Percentiles rank a stretch among this genome's conserved stretches.
These are phyloP conservation scores for Zygotorulaspora florentina DNA, from an alignment of 805 yeast genomes.

Conservation along the genomic window DNA sequence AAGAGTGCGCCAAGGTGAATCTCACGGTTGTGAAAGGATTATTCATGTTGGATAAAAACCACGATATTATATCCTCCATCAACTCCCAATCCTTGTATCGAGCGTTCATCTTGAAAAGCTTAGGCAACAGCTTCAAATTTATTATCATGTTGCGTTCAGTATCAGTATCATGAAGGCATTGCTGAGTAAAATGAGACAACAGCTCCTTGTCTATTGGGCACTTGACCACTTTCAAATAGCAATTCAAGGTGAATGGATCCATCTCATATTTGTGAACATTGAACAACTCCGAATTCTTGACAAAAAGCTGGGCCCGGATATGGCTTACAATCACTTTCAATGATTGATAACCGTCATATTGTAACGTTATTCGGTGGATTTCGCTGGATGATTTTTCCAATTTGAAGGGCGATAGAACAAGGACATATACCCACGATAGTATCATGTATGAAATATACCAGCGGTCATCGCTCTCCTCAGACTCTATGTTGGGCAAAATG, in stretches of 20 bases:
- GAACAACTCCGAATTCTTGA: slow-evolving; percentile 24
- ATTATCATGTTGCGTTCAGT: slow-evolving; percentile 3
- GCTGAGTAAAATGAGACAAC: slow-evolving; percentile 4
- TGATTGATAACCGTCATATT: slow-evolving; percentile 44
- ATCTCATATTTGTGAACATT: slow-evolving; percentile 3
- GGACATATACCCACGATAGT: slow-evolving; percentile 67
- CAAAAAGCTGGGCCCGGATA: slow-evolving; percentile 31
- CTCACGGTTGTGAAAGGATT: slow-evolving; percentile 54
- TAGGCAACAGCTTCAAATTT: slow-evolving; percentile 23
- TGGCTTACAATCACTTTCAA: slow-evolving; percentile 31
- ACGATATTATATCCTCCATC: slow-evolving; percentile 48
- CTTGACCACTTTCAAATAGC: slow-evolving; percentile 12
- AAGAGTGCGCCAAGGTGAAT: slow-evolving; percentile 61
- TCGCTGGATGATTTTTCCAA: slow-evolving; percentile 39
- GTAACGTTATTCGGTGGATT: slow-evolving; percentile 34
- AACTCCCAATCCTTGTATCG: slow-evolving; percentile 33
- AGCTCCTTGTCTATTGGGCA: slow-evolving; percentile 6
- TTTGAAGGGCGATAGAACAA: slow-evolving; percentile 72
- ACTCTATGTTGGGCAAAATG: slow-evolving; percentile 17
- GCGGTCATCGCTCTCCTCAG: slow-evolving; percentile 7
- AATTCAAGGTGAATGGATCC: slow-evolving; percentile 20
- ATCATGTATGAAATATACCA: slow-evolving; percentile 51
- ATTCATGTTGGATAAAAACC: slow-evolving; percentile 43
- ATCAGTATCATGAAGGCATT: slow-evolving; percentile 8
- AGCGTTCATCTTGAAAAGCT: slow-evolving; percentile 22